phyloP scores from a whole-genome alignment of 768 basidiomycete genomes.

The Cyclocybe aegerita region DNA sequence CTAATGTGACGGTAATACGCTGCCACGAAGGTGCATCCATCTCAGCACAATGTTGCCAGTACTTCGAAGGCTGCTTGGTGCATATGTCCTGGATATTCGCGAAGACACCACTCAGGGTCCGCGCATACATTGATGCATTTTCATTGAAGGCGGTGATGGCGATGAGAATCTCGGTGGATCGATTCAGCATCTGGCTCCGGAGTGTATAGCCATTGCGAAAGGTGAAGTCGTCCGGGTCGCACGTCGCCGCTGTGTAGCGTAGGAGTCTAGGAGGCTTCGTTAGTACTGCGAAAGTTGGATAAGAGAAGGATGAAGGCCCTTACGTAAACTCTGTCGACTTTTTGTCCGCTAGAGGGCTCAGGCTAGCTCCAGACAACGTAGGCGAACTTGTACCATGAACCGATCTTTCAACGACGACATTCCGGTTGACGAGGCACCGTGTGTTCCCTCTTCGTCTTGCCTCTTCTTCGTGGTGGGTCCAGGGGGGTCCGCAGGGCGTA shows the following conservation, averaged over 20 bases:
- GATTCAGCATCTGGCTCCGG: conserved; percentile 72
- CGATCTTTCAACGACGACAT: too few species aligned
- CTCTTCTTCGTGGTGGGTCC: too few species aligned
- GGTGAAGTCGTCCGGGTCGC: conserved; percentile 82
- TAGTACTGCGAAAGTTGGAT: background rate
- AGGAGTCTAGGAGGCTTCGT: conserved; percentile 54
- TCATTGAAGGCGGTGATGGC: conserved; percentile 91
- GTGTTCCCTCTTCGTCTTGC: too few species aligned
- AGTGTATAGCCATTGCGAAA: conserved; percentile 75
- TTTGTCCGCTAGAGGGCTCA: conserved; percentile 39
- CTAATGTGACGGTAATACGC: conserved; percentile 78
- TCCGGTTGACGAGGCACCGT: too few species aligned
- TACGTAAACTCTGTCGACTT: conserved; percentile 43
- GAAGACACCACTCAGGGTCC: conserved; percentile 91
- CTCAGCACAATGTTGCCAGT: conserved; percentile 75
- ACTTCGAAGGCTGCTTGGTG: conserved; percentile 88
- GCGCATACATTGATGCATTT: conserved; percentile 79
- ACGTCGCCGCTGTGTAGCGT: conserved; percentile 86
- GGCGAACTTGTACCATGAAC: too few species aligned
- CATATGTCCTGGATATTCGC: conserved; percentile 92
- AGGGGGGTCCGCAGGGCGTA: too few species aligned
- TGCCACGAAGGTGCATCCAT: conserved; percentile 84
- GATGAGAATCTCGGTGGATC: conserved; percentile 85
- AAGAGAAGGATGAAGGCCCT: too few species aligned
- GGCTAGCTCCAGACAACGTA: too few species aligned